Percentiles rank a stretch among this genome's conserved stretches.
phyloP scores from a whole-genome alignment of 1,284 basidiomycete species.

The Apiotrichum laibachii region DNA sequence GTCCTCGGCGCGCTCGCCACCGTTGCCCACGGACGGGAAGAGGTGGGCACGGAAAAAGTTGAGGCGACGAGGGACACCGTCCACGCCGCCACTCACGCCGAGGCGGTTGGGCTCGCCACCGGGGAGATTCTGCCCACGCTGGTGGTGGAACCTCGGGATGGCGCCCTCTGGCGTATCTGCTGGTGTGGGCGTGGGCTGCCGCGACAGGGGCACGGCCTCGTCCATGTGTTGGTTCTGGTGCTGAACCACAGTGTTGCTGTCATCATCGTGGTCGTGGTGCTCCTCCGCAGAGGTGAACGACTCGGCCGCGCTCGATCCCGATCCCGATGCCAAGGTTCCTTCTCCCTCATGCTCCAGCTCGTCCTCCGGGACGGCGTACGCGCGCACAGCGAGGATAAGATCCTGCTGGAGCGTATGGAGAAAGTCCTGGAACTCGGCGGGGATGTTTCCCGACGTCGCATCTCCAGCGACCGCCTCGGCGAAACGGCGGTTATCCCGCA shows the following conservation, averaged over 20 bases:
- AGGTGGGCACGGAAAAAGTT: constrained; percentile 52
- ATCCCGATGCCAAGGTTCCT: not conserved
- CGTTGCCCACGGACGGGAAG: constrained; percentile 37
- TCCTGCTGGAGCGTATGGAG: constrained; percentile 43
- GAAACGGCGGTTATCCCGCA: constrained; percentile 31
- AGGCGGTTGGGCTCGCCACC: constrained; percentile 1
- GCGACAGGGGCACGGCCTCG: not conserved
- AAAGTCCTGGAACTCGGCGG: constrained; percentile 44
- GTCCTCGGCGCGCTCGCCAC: constrained; percentile 8
- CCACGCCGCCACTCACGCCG: constrained; percentile 32
- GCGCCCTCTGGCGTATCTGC: not conserved
- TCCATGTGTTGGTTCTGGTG: not conserved
- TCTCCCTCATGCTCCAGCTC: constrained; percentile 6
- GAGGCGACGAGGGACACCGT: constrained; percentile 38
- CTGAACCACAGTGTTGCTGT: not conserved
- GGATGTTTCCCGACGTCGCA: constrained; percentile 18
- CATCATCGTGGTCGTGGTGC: not conserved
- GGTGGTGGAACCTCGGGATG: constrained; percentile 38
- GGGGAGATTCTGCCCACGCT: constrained; percentile 34
- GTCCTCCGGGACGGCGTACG: constrained; percentile 30
- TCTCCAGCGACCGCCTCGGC: constrained; percentile 20
- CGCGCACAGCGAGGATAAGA: constrained; percentile 41
- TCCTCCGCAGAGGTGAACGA: too few relatives aligned
- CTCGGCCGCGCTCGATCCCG: too few relatives aligned
- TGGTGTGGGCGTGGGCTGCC: not conserved